Conservation (phyloP, 2,329 filamentous ascomycete species). For the Sporothrix euskadiensis region DNA sequence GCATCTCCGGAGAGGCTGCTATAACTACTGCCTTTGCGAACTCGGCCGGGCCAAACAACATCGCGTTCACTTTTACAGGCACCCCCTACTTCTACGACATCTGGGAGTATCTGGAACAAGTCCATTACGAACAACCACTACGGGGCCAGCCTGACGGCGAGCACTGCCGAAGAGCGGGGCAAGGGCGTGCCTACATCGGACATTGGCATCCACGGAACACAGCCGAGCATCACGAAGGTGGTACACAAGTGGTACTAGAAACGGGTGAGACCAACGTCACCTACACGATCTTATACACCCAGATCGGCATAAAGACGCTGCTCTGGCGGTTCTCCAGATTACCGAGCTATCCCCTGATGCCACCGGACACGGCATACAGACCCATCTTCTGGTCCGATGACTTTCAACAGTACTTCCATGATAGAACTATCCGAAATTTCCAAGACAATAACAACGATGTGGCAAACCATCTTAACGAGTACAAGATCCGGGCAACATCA, state of each 20-base stretch:
- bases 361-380: constrained; percentile 39
- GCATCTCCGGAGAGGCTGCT: not conserved
- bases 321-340: constrained; percentile 35
- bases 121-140: constrained; percentile 26
- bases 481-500: constrained; percentile 39
- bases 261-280: constrained; percentile 38
- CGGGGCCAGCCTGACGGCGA: not conserved
- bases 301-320: constrained; percentile 21
- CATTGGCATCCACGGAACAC: constrained; percentile 35
- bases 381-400: constrained; percentile 42
- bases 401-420: constrained; percentile 40
- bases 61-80: not conserved
- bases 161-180: not conserved
- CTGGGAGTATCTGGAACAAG: constrained; percentile 31
- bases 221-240: constrained; percentile 36
- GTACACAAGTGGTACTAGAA: constrained; percentile 36
- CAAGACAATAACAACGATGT: constrained; percentile 42
- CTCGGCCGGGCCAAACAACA: not conserved
- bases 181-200: constrained; percentile 7
- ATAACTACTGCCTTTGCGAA: not conserved
- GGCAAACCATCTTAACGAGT: constrained; percentile 38
- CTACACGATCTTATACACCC: constrained; percentile 38
- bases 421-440: constrained; percentile 37
- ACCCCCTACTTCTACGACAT: constrained; percentile 25
- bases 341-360: constrained; percentile 38